Conservation (phyloP, 805 yeast genomes). For the Pichia cabralensis region DNA sequence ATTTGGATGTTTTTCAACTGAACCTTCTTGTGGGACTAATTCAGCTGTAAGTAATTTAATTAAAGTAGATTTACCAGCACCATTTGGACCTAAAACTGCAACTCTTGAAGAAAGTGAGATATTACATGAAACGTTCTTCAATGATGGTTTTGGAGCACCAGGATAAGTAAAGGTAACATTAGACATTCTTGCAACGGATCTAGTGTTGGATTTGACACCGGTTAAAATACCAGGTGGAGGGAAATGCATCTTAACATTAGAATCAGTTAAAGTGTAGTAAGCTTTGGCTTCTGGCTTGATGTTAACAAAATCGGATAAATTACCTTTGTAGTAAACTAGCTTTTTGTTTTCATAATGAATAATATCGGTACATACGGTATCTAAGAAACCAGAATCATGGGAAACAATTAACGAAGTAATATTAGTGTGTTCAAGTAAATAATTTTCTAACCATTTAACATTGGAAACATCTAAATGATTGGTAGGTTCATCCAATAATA, state of each 20-base stretch:
- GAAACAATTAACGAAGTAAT: conserved; percentile 94
- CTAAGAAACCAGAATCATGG: conserved; percentile 95
- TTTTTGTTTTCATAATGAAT: conserved; percentile 94
- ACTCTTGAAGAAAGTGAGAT: conserved; percentile 92
- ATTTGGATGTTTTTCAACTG: conserved; percentile 95
- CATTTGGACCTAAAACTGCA: conserved; percentile 94
- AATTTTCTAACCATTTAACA: conserved; percentile 90
- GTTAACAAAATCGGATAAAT: conserved; percentile 83
- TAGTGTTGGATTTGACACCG: conserved; percentile 92
- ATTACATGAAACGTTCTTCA: conserved; percentile 75
- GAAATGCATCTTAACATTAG: conserved; percentile 92
- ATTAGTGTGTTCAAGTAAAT: conserved; percentile 68
- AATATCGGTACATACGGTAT: conserved; percentile 91
- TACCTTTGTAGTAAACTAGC: conserved; percentile 92
- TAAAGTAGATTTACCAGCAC: conserved; percentile 97
- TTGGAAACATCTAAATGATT: conserved; percentile 93
- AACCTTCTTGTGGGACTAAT: conserved; percentile 74
- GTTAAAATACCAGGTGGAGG: conserved; percentile 96
- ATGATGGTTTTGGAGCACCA: conserved; percentile 77
- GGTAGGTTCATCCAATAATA: conserved; percentile 94
- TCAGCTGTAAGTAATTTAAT: conserved; percentile 92
- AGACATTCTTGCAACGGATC: conserved; percentile 68
- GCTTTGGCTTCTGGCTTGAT: conserved; percentile 94
- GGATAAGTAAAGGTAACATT: conserved; percentile 86
- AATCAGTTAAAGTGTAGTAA: conserved; percentile 86